A percentile compares a stretch with the other conserved stretches of the same genome.
Conservation (phyloP, 306 rosid genomes). For the Acmispon strigosus region DNA sequence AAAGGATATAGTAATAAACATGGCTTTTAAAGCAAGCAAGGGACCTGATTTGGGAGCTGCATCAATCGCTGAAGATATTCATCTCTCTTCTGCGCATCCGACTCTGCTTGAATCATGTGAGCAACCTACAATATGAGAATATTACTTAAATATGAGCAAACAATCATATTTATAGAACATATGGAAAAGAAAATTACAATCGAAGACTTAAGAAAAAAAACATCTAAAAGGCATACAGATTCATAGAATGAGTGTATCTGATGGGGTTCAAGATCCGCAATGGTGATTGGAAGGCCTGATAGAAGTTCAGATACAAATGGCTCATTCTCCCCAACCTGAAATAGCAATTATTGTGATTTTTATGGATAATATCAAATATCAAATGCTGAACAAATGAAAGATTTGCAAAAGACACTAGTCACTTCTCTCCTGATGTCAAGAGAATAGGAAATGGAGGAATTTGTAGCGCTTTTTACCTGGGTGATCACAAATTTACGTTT, state of each 20-base stretch:
- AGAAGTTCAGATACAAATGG: conserved; percentile 97
- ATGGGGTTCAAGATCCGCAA: conserved; percentile 85
- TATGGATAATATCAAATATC: background rate
- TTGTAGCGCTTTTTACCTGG: conserved; percentile 44
- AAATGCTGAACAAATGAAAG: background rate
- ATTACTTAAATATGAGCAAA: background rate
- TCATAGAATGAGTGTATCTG: conserved; percentile 95
- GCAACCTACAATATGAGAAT: conserved; percentile 53
- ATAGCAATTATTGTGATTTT: conserved; percentile 14
- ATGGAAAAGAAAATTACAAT: background rate
- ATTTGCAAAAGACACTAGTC: background rate
- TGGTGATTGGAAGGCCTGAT: conserved; percentile 78
- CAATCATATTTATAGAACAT: background rate
- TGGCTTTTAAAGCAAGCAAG: background rate
- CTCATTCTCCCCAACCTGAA: conserved; percentile 91
- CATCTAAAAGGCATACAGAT: conserved; percentile 50
- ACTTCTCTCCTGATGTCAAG: background rate
- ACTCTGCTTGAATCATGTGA: conserved; percentile 93
- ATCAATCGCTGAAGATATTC: conserved; percentile 87
- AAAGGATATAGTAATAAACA: background rate
- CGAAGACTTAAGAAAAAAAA: background rate
- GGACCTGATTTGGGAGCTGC: conserved; percentile 91
- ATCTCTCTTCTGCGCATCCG: conserved; percentile 83
- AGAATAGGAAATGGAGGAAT: background rate
- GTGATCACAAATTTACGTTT: conserved; percentile 90